phyloP scores from a whole-genome alignment of 2,329 filamentous ascomycete genomes.

The Lojkania enalia region DNA sequence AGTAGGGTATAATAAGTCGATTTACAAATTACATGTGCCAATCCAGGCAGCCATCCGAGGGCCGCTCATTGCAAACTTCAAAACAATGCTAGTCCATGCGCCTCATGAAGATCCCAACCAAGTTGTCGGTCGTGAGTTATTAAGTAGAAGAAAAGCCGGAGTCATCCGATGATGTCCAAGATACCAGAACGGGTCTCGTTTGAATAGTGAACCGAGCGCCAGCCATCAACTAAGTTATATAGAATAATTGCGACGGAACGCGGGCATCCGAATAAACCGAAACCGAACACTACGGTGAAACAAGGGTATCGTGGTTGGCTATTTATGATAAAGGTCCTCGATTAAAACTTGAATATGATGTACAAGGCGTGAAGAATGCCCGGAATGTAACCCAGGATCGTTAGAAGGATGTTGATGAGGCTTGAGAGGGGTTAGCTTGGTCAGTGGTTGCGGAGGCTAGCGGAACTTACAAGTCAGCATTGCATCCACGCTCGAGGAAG shows the following conservation, averaged over 20 bases:
- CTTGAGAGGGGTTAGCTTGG: neutral
- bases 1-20: too few species aligned
- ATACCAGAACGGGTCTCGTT: too few species aligned
- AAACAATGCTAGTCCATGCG: neutral
- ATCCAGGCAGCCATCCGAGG: too few species aligned
- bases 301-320: slow-evolving; percentile 42
- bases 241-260: too few species aligned
- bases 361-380: slow-evolving; percentile 91
- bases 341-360: slow-evolving; percentile 88
- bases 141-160: neutral
- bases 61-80: too few species aligned
- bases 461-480: slow-evolving; percentile 64
- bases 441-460: neutral
- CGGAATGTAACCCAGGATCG: slow-evolving; percentile 62
- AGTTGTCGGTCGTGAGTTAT: neutral
- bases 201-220: too few species aligned
- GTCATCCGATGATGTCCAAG: too few species aligned
- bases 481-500: slow-evolving; percentile 91
- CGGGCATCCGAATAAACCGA: neutral
- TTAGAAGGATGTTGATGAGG: slow-evolving; percentile 90
- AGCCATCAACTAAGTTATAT: too few species aligned
- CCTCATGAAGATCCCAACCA: neutral
- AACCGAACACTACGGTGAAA: slow-evolving; percentile 10
- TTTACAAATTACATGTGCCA: too few species aligned
- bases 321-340: slow-evolving; percentile 20